Evolutionary conservation across 2,329 filamentous ascomycete genomes (phyloP).

Genomic region (Neofusicoccum laricinum): DNA sequence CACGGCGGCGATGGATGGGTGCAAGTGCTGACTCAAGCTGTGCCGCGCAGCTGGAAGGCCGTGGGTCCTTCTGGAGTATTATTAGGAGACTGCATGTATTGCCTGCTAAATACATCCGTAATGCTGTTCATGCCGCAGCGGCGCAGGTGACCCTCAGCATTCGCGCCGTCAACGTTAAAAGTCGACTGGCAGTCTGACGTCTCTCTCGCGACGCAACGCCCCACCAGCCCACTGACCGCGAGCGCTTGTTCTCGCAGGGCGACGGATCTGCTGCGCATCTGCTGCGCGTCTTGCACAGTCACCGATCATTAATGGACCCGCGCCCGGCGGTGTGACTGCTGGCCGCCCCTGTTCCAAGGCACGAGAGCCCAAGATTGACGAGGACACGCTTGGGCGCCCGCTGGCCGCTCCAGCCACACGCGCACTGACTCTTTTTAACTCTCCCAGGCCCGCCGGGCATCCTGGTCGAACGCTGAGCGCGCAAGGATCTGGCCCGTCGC

Average conservation of each 20-base stretch:
- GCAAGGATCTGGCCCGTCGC: neutral
- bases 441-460: neutral
- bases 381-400: neutral
- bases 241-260: neutral
- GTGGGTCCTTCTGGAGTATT: neutral
- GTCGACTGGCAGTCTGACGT: conserved; percentile 8
- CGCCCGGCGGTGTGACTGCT: conserved; percentile 9
- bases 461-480: neutral
- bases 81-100: neutral
- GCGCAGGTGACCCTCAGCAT: neutral
- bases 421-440: neutral
- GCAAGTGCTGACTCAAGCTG: conserved; percentile 4
- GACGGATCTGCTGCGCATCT: conserved; percentile 8
- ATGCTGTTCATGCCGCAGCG: too few relatives aligned
- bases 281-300: neutral
- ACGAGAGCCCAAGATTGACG: conserved; percentile 3
- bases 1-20: neutral
- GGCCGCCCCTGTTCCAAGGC: neutral
- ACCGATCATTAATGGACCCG: conserved; percentile 4
- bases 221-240: neutral
- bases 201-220: neutral
- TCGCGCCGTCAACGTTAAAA: neutral
- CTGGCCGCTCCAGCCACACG: conserved; percentile 5
- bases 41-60: neutral
- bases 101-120: too few relatives aligned